Evolutionary conservation across 257 asterid genomes (phyloP).

Genomic region (Nemophila menziesii): DNA sequence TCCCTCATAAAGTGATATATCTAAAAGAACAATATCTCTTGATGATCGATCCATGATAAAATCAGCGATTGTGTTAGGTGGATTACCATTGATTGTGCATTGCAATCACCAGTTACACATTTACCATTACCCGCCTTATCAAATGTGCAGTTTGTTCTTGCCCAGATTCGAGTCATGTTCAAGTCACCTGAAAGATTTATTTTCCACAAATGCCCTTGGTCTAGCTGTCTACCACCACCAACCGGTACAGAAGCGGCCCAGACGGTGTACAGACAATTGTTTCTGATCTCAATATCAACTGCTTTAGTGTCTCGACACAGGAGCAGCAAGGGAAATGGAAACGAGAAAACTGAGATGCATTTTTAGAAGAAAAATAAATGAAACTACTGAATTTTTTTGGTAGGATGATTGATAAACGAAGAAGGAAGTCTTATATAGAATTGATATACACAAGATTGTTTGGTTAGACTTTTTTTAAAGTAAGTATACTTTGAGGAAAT

Average conservation of each 20-base stretch:
- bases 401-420: too few species aligned
- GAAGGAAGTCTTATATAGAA: too few species aligned
- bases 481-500: too few species aligned
- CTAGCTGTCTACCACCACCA: constrained; percentile 17
- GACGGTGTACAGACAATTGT: constrained; percentile 24
- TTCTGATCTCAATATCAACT: constrained; percentile 10
- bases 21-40: constrained; percentile 34
- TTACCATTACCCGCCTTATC: constrained; percentile 49
- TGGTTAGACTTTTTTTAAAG: too few species aligned
- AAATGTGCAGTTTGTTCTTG: constrained; percentile 25
- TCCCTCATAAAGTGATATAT: constrained; percentile 36
- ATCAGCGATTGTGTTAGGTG: constrained; percentile 37
- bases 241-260: constrained; percentile 28
- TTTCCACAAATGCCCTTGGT: constrained; percentile 17
- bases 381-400: too few species aligned
- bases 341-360: constrained; percentile 1
- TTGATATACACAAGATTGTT: too few species aligned
- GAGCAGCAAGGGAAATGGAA: constrained; percentile 6
- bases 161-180: constrained; percentile 27
- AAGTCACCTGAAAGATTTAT: constrained; percentile 7
- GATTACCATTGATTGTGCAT: constrained; percentile 27
- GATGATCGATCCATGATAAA: constrained; percentile 42
- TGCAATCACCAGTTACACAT: constrained; percentile 58
- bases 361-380: too few species aligned
- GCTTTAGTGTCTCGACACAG: constrained; percentile 10